Percentiles rank a stretch among this genome's conserved stretches.
phyloP scores from a whole-genome alignment of 495 filamentous ascomycete species.

The Pyronema omphalodes region DNA sequence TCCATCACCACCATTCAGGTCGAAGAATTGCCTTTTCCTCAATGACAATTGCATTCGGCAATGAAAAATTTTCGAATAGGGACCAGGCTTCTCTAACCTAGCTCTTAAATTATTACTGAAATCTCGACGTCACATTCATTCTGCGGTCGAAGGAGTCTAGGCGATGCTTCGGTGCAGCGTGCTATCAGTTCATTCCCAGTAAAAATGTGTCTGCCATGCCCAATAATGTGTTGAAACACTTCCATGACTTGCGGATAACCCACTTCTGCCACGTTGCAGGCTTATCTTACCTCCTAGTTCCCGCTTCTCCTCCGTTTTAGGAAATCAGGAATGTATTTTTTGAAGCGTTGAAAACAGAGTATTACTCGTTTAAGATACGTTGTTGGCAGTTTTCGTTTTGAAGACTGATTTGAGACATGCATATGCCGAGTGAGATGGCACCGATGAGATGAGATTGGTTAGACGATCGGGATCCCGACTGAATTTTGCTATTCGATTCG shows the following conservation, averaged over 20 bases:
- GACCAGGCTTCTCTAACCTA: too few relatives aligned
- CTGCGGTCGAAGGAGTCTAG: too few relatives aligned
- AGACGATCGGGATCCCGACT: not conserved
- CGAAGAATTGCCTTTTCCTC: too few relatives aligned
- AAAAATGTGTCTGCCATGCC: too few relatives aligned
- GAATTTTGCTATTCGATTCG: not conserved
- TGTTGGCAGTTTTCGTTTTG: not conserved
- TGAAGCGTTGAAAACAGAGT: not conserved
- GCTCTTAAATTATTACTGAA: too few relatives aligned
- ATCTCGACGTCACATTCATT: too few relatives aligned
- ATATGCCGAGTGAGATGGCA: not conserved
- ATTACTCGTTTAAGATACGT: not conserved
- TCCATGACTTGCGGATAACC: not conserved
- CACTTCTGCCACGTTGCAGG: not conserved
- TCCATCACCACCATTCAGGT: too few relatives aligned
- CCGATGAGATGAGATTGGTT: not conserved
- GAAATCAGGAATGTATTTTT: not conserved
- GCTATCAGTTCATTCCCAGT: too few relatives aligned
- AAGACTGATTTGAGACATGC: not conserved
- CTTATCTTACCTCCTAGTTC: not conserved
- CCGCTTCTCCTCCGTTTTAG: not conserved
- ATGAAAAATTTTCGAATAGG: too few relatives aligned
- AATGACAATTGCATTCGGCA: too few relatives aligned
- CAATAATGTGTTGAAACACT: too few relatives aligned
- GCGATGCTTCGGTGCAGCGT: too few relatives aligned